A percentile compares a stretch with the other conserved stretches of the same genome.
Evolutionary conservation across 257 asterid species (phyloP).

Genomic region (Primulina eburnea): DNA sequence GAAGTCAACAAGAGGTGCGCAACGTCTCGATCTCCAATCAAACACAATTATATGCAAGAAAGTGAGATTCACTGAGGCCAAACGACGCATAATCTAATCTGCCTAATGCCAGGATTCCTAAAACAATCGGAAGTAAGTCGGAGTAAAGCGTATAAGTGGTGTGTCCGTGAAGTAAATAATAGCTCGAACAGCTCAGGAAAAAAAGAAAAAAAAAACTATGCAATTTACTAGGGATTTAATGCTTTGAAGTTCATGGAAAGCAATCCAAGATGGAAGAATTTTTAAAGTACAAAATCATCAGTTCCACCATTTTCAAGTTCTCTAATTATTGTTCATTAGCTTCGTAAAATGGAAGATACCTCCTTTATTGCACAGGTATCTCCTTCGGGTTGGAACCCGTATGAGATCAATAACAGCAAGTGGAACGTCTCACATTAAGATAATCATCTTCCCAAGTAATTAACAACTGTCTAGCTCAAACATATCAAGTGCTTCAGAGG

Average conservation of each 20-base stretch:
- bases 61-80: neutral
- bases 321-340: conserved; percentile 33
- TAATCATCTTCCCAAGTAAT: conserved; percentile 50
- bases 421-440: conserved; percentile 52
- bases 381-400: conserved; percentile 69
- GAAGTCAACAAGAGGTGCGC: neutral
- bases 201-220: neutral
- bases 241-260: conserved; percentile 21
- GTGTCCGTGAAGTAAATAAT: neutral
- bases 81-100: neutral
- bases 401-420: conserved; percentile 66
- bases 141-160: neutral
- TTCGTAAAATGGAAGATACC: conserved; percentile 34
- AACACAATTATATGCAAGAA: neutral
- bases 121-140: neutral
- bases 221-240: conserved; percentile 7
- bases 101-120: neutral
- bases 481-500: conserved; percentile 73
- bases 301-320: conserved; percentile 23
- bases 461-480: conserved; percentile 81
- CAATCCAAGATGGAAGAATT: conserved; percentile 17
- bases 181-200: neutral
- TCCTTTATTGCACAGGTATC: conserved; percentile 53
- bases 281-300: conserved; percentile 21
- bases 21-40: too few relatives aligned